Evolutionary conservation across 768 basidiomycete genomes (phyloP), one percentile per base, ranked within the genome.

Genomic region (Cantharellus anzutake): DNA sequence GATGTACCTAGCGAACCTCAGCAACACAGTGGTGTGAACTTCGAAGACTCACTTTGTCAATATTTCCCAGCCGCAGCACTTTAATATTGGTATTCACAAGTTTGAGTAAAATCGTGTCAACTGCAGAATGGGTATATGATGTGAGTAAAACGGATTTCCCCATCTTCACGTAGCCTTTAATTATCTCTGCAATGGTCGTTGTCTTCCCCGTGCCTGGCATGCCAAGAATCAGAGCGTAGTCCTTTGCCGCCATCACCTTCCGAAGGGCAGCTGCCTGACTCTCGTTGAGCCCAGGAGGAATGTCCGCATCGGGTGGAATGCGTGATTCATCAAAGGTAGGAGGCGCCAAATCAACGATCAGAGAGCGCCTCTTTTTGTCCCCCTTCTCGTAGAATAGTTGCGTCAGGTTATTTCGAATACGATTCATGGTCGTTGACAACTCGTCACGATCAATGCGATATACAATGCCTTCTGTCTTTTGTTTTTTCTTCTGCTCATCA

Each of bases 201-300:
- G 94, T 96, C 72, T 99, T 99, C 4, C 96, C 94, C 3, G 94
- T 98, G 0, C 96, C 96, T 4, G 96, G 96, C 96, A 98, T 97
- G 14, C 96, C 96, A 4, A 98, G 75, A 37, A 99, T 79, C 60
- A 98, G 72, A 0, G 93, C 84, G 67, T 97, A 99, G 69, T 99
- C 92, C 60, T 79, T 73, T 2, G 96, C 90, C 3, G 75, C 72
- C 35, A 98, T 68, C 2, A 84, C 87, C 65, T 81, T 85, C 29
- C 71, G 69, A 68, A 94, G 76, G 1, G 93, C 94, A 4, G 69
- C 64, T 65, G 72, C 63, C 71, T 99, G 96, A 59, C 81, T 81
- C 0, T 69, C 63, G 65, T 97, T 97, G 42, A 41, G 3, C 11
- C 7, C 11, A 7, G 5, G 7, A 42, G 41, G 60, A 58, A 61